A percentile compares a stretch with the other conserved stretches of the same genome.
These are phyloP conservation scores for Fusarium sp. DNA, from an alignment of 2,329 filamentous ascomycete species.

Conservation along the genomic window DNA sequence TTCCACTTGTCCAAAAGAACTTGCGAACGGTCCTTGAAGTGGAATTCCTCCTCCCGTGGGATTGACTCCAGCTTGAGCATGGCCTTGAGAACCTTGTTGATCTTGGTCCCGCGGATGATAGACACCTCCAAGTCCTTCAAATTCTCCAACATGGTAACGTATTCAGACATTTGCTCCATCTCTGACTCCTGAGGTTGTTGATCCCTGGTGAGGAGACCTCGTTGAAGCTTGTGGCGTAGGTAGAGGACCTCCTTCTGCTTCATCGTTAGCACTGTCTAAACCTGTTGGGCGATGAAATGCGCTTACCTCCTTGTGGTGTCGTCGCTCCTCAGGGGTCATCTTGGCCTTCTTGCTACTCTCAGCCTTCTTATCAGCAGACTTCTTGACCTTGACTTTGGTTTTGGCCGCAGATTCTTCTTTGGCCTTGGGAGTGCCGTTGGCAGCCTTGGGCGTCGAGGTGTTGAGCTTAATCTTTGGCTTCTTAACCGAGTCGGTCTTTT, in stretches of 20 bases:
- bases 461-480: conserved; percentile 76
- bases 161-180: conserved; percentile 82
- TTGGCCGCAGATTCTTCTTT: conserved; percentile 66
- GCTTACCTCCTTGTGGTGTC: conserved; percentile 69
- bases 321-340: conserved; percentile 67
- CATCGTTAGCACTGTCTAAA: conserved; percentile 49
- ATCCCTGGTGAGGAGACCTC: conserved; percentile 88
- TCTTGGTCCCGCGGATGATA: conserved; percentile 92
- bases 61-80: conserved; percentile 90
- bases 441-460: conserved; percentile 53
- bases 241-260: conserved; percentile 83
- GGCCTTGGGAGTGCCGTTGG: conserved; percentile 56
- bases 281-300: not conserved
- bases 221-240: conserved; percentile 92
- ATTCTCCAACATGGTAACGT: conserved; percentile 82
- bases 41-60: conserved; percentile 86
- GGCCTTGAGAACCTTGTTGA: conserved; percentile 97
- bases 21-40: conserved; percentile 87
- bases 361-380: conserved; percentile 67
- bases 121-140: conserved; percentile 84
- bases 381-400: conserved; percentile 66
- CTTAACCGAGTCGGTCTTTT: conserved; percentile 71
- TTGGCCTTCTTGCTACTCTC: conserved; percentile 67
- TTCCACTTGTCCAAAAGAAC: conserved; percentile 90
- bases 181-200: conserved; percentile 87